Percentiles rank a stretch among this genome's conserved stretches.
Conservation (phyloP, 2,329 filamentous ascomycete genomes). For the Diaporthe nobilis region DNA sequence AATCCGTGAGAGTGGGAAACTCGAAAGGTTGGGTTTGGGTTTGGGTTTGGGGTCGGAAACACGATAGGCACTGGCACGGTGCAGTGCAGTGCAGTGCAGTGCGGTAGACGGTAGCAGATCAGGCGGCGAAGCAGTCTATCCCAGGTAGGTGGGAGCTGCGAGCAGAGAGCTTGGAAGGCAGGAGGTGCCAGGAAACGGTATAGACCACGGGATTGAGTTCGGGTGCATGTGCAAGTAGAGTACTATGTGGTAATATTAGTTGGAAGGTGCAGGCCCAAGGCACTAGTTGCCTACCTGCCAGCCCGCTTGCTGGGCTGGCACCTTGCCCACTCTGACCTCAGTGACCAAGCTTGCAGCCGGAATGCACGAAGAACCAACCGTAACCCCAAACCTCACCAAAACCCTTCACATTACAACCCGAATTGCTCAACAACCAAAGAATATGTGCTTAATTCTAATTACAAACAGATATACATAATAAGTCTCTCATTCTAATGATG, state of each 20-base stretch:
- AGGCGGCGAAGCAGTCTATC: background rate
- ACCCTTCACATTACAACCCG: too few species aligned
- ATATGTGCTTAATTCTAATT: too few species aligned
- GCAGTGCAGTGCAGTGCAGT: background rate
- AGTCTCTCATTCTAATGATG: too few species aligned
- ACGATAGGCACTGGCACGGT: slow-evolving; percentile 9
- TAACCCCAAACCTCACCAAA: too few species aligned
- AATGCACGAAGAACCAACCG: too few species aligned
- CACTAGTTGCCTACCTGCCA: background rate
- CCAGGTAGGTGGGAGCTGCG: background rate
- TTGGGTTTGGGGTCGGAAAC: slow-evolving; percentile 4
- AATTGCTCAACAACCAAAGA: too few species aligned
- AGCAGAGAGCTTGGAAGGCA: background rate
- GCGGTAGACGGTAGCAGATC: background rate
- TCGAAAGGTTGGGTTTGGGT: slow-evolving; percentile 19
- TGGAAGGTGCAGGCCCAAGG: background rate
- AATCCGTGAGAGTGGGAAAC: slow-evolving; percentile 24
- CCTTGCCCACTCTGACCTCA: slow-evolving; percentile 20
- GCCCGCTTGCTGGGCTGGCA: too few species aligned
- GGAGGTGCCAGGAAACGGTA: background rate
- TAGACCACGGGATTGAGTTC: background rate
- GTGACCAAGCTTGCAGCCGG: background rate
- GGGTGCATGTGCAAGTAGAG: slow-evolving; percentile 18
- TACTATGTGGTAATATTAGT: background rate
- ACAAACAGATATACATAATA: too few species aligned